phyloP scores from a whole-genome alignment of 2,329 filamentous ascomycete genomes.

The Corinectria fuckeliana region DNA sequence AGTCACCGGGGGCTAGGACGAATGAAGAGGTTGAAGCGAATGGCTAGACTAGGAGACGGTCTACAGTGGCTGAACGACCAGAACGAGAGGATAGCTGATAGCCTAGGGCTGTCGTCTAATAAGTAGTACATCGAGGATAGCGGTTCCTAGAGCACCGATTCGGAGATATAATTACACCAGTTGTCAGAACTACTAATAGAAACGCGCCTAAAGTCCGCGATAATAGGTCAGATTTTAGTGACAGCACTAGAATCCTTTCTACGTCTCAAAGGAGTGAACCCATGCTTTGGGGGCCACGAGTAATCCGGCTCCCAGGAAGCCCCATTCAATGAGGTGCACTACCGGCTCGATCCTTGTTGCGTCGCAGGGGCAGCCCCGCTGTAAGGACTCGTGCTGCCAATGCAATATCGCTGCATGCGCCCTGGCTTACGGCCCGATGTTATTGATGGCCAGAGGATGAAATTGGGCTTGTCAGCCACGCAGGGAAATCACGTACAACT shows the following conservation, averaged over 20 bases:
- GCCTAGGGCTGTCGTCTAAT: not conserved
- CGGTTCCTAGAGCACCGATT: not conserved
- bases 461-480: slow-evolving; percentile 4
- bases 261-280: not conserved
- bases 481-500: not conserved
- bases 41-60: slow-evolving; percentile 1
- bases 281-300: not conserved
- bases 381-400: not conserved
- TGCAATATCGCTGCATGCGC: not conserved
- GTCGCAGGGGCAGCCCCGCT: not conserved
- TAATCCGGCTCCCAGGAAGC: not conserved
- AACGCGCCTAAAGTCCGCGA: not conserved
- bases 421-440: not conserved
- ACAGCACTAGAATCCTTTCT: not conserved
- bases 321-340: not conserved
- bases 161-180: not conserved
- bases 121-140: not conserved
- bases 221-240: not conserved
- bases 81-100: not conserved
- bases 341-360: not conserved
- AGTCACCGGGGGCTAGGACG: not conserved
- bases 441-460: too few species aligned
- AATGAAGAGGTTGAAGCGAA: slow-evolving; percentile 8
- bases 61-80: not conserved
- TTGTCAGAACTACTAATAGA: not conserved